phyloP scores from a whole-genome alignment of 1,284 basidiomycete genomes.

The Neolentinus lepideus region DNA sequence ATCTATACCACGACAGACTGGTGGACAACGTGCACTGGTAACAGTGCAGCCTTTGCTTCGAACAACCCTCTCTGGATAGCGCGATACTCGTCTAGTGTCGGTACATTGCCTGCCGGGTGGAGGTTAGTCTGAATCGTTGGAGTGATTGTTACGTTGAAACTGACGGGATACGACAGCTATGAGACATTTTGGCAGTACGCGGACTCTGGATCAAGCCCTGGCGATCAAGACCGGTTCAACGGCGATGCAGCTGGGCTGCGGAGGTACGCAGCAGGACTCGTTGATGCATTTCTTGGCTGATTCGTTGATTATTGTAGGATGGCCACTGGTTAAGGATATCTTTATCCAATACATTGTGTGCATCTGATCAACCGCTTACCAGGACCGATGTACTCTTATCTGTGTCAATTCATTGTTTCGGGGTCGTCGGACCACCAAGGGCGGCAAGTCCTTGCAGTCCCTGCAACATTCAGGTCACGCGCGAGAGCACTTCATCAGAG shows the following conservation, averaged over 20 bases:
- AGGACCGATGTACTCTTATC: too few relatives aligned
- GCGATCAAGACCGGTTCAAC: conserved; percentile 31
- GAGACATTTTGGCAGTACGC: conserved; percentile 62
- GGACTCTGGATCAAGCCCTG: conserved; percentile 42
- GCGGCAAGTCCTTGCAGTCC: too few relatives aligned
- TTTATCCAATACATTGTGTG: too few relatives aligned
- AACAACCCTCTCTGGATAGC: conserved; percentile 58
- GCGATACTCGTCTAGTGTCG: conserved; percentile 38
- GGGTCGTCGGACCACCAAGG: too few relatives aligned
- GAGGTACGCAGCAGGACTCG: conserved; percentile 7
- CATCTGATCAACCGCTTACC: too few relatives aligned
- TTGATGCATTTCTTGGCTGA: neutral
- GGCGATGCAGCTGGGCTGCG: conserved; percentile 6
- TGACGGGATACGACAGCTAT: conserved; percentile 23
- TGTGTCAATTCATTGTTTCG: too few relatives aligned
- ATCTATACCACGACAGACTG: conserved; percentile 62
- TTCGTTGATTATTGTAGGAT: neutral
- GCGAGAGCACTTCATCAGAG: too few relatives aligned
- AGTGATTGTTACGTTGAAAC: neutral
- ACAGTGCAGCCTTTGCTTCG: conserved; percentile 39
- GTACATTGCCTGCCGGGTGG: conserved; percentile 52
- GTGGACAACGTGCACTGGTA: conserved; percentile 63
- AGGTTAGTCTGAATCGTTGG: conserved; percentile 14
- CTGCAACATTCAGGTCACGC: too few relatives aligned
- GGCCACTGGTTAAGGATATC: neutral